A percentile compares a stretch with the other conserved stretches of the same genome.
phyloP scores from a whole-genome alignment of 371 early-diverging fungal genomes.

The Apophysomyces trapeziformis region DNA sequence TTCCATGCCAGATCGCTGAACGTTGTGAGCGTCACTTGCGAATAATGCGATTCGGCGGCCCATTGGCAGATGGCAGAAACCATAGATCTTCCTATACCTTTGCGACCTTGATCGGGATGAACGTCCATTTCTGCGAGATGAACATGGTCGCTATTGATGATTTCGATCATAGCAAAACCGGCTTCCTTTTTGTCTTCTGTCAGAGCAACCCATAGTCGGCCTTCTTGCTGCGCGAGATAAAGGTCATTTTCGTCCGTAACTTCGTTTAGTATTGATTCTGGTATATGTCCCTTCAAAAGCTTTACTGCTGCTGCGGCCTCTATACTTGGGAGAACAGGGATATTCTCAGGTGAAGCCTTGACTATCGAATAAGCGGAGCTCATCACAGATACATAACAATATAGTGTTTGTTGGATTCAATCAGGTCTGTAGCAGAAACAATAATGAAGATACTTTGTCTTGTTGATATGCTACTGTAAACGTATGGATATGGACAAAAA shows the following conservation, averaged over 20 bases:
- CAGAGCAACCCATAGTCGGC: not conserved
- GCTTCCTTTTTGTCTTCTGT: not conserved
- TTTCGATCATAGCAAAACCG: not conserved
- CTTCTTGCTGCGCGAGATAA: not conserved
- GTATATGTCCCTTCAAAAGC: not conserved
- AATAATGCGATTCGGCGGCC: not conserved
- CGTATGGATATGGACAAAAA: too few species aligned
- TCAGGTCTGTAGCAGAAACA: too few species aligned
- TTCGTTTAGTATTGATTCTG: not conserved
- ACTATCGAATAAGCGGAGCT: not conserved
- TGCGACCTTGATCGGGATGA: conserved; percentile 1
- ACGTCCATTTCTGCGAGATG: conserved; percentile 3
- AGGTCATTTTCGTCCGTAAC: conserved; percentile 2
- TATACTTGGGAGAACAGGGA: not conserved
- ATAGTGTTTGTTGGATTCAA: too few species aligned
- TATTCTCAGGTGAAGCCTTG: not conserved
- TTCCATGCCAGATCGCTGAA: conserved; percentile 5
- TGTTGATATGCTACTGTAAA: too few species aligned
- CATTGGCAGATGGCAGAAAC: not conserved
- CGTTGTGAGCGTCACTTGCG: conserved; percentile 1
- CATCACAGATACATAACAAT: not conserved
- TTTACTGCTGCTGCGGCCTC: not conserved
- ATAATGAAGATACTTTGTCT: too few species aligned
- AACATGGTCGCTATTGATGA: not conserved
- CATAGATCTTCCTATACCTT: not conserved